These are phyloP conservation scores for Verruconis gallopava DNA, from an alignment of 2,329 filamentous ascomycete species.

Conservation along the genomic window DNA sequence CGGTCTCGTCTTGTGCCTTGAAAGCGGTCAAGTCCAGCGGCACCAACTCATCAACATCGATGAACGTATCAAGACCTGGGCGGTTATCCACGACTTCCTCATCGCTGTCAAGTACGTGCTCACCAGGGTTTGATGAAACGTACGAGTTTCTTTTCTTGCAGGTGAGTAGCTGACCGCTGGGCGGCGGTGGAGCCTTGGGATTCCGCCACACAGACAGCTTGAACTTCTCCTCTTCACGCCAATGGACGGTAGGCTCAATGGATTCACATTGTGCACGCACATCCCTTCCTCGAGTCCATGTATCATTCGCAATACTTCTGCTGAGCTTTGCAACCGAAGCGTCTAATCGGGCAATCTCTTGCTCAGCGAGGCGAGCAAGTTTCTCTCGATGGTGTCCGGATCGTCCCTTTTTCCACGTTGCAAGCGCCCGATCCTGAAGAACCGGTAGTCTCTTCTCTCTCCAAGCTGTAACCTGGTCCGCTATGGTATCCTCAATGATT, in stretches of 20 bases:
- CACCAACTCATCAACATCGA: background rate
- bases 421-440: constrained; percentile 43
- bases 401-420: constrained; percentile 47
- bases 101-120: background rate
- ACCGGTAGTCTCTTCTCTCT: constrained; percentile 42
- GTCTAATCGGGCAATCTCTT: constrained; percentile 33
- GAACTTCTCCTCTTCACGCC: constrained; percentile 42
- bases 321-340: constrained; percentile 43
- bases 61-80: background rate
- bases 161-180: constrained; percentile 1
- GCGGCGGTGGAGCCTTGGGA: background rate
- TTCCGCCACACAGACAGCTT: constrained; percentile 15
- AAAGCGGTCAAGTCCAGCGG: background rate
- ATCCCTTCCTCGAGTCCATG: constrained; percentile 41
- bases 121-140: background rate
- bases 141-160: background rate
- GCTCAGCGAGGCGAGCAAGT: constrained; percentile 32
- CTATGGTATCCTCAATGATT: constrained; percentile 43
- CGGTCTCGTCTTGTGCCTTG: background rate
- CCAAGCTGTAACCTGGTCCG: constrained; percentile 43
- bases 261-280: constrained; percentile 43
- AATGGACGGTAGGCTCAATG: constrained; percentile 53
- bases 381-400: constrained; percentile 24
- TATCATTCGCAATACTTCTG: constrained; percentile 37
- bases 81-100: background rate